These are phyloP conservation scores for Graphilbum fragrans DNA, from an alignment of 2,329 filamentous ascomycete genomes.

Conservation along the genomic window DNA sequence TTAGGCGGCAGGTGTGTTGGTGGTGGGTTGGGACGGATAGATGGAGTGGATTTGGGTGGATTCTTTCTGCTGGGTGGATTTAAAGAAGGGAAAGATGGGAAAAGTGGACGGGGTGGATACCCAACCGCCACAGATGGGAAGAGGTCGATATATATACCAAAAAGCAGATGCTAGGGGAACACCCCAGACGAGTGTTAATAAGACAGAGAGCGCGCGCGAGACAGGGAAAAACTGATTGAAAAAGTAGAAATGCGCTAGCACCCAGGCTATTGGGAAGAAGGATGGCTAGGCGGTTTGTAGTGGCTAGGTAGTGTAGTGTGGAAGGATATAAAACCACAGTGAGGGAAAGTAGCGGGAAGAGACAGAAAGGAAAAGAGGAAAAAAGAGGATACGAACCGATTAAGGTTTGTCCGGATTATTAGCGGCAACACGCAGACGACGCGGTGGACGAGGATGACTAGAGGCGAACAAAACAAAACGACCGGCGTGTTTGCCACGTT, in stretches of 20 bases:
- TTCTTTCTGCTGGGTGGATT: too few relatives aligned
- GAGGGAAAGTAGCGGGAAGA: too few relatives aligned
- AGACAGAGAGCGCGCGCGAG: neutral
- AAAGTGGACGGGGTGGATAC: slow-evolving; percentile 10
- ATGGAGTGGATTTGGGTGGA: slow-evolving; percentile 3
- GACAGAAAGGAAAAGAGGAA: neutral
- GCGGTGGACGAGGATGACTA: neutral
- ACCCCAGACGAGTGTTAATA: neutral
- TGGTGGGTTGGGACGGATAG: slow-evolving; percentile 7
- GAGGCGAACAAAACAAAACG: neutral
- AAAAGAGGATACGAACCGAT: neutral
- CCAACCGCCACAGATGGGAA: slow-evolving; percentile 5
- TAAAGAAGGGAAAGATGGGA: slow-evolving; percentile 4
- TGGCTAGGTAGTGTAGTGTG: too few relatives aligned
- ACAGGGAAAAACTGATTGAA: too few relatives aligned
- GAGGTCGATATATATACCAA: slow-evolving; percentile 6
- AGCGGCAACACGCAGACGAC: neutral
- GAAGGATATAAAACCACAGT: too few relatives aligned
- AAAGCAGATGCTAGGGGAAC: too few relatives aligned
- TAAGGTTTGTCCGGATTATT: neutral
- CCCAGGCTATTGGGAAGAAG: too few relatives aligned
- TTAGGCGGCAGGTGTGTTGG: slow-evolving; percentile 5
- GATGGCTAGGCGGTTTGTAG: too few relatives aligned
- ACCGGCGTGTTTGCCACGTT: neutral
- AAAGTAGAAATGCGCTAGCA: too few relatives aligned